Evolutionary conservation across 805 yeast genomes (phyloP).

Genomic region (Grigorovia humatica): DNA sequence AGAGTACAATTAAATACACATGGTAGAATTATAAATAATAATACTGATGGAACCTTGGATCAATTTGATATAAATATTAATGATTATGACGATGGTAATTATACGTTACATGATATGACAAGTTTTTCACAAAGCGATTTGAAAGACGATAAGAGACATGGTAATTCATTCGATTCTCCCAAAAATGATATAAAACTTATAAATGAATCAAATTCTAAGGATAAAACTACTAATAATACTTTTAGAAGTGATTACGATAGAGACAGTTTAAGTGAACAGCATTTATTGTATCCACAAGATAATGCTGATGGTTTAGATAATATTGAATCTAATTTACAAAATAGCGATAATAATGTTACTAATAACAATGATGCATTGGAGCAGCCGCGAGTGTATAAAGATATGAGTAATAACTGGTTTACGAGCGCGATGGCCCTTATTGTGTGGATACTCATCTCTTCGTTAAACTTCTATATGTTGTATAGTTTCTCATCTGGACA

Average conservation of each 20-base stretch:
- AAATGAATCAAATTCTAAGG: background rate
- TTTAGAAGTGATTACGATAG: too few species aligned
- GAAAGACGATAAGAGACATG: background rate
- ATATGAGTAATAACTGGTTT: slow-evolving; percentile 36
- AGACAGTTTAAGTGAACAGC: background rate
- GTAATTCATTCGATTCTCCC: background rate
- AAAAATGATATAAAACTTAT: background rate
- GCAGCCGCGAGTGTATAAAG: slow-evolving; percentile 18
- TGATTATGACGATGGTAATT: background rate
- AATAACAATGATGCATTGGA: background rate
- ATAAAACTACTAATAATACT: too few species aligned
- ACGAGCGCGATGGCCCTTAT: slow-evolving; percentile 42
- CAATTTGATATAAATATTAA: too few species aligned
- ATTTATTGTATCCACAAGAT: background rate
- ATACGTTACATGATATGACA: background rate
- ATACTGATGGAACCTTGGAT: too few species aligned
- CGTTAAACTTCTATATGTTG: slow-evolving; percentile 56
- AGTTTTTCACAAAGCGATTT: background rate
- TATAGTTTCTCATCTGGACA: slow-evolving; percentile 39
- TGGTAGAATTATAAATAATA: slow-evolving; percentile 5
- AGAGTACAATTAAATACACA: slow-evolving; percentile 33
- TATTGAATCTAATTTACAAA: background rate
- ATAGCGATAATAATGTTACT: background rate
- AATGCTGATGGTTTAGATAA: background rate
- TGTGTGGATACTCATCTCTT: slow-evolving; percentile 61